Percentiles rank a stretch among this genome's conserved stretches.
Conservation (phyloP, 192 early-diverging fungal species). For the Ramicandelaber brevisporus region DNA sequence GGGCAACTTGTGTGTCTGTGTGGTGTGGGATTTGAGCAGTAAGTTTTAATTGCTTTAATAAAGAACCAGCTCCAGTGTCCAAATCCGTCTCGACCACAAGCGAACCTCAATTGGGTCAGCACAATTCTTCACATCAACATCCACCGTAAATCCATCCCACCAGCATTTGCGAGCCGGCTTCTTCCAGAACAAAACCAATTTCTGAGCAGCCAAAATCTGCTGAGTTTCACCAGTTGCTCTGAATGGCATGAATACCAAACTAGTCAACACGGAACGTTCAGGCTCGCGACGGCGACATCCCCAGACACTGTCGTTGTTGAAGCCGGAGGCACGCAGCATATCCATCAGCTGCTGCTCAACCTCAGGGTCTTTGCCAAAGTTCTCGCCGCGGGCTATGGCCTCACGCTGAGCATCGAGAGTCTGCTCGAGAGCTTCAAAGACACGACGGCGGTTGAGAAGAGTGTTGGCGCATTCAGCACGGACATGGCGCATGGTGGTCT, state of each 20-base stretch:
- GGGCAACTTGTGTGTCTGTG: no score
- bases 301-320: constrained; percentile 42
- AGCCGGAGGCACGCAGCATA: constrained; percentile 55
- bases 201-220: constrained; percentile 47
- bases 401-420: constrained; percentile 31
- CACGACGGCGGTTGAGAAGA: constrained; percentile 33
- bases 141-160: constrained; percentile 60
- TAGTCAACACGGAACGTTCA: constrained; percentile 32
- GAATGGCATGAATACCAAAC: constrained; percentile 37
- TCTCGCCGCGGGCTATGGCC: constrained; percentile 11
- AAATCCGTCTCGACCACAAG: constrained; percentile 53
- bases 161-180: constrained; percentile 67
- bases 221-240: constrained; percentile 37
- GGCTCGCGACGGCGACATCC: constrained; percentile 47
- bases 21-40: background rate
- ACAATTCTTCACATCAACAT: constrained; percentile 27
- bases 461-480: constrained; percentile 34
- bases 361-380: constrained; percentile 12
- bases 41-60: constrained; percentile 11
- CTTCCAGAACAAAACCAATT: constrained; percentile 49
- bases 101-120: constrained; percentile 24
- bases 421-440: constrained; percentile 47
- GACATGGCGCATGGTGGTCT: constrained; percentile 17
- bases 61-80: constrained; percentile 51
- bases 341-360: constrained; percentile 58